Conservation (phyloP, 345 rosid species). For the Eucalyptus globulus region DNA sequence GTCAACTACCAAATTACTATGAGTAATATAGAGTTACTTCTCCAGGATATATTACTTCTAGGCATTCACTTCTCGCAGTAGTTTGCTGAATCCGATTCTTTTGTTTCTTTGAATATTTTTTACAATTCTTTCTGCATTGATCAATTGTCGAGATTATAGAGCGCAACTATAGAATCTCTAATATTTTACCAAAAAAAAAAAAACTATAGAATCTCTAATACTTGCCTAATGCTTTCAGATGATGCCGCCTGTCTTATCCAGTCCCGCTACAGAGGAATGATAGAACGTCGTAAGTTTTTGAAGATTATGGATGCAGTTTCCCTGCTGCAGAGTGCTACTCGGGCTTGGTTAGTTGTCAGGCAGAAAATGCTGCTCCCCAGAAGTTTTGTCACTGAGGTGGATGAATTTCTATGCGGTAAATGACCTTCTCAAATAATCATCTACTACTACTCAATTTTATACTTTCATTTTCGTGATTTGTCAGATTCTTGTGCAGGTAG, state of each 20-base stretch:
- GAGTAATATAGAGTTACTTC: neutral
- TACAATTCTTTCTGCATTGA: neutral
- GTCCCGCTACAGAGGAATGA: constrained; percentile 35
- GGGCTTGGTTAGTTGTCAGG: constrained; percentile 46
- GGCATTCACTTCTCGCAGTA: neutral
- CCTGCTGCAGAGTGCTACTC: constrained; percentile 39
- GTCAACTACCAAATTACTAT: neutral
- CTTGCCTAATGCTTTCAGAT: constrained; percentile 15
- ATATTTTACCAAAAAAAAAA: neutral
- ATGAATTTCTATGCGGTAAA: constrained; percentile 18
- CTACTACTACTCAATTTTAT: neutral
- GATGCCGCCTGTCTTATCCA: constrained; percentile 60
- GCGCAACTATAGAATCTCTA: neutral
- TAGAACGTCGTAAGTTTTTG: constrained; percentile 23
- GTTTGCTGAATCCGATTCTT: neutral
- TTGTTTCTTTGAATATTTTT: neutral
- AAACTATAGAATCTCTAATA: neutral
- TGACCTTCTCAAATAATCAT: neutral
- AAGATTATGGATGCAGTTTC: constrained; percentile 30
- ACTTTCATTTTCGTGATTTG: neutral
- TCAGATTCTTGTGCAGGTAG: constrained; percentile 16
- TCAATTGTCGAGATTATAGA: neutral
- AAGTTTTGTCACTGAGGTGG: constrained; percentile 2
- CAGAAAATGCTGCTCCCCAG: constrained; percentile 5
- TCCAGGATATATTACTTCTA: neutral